Conservation (phyloP, 495 filamentous ascomycete genomes). For the Copromyces sp. region DNA sequence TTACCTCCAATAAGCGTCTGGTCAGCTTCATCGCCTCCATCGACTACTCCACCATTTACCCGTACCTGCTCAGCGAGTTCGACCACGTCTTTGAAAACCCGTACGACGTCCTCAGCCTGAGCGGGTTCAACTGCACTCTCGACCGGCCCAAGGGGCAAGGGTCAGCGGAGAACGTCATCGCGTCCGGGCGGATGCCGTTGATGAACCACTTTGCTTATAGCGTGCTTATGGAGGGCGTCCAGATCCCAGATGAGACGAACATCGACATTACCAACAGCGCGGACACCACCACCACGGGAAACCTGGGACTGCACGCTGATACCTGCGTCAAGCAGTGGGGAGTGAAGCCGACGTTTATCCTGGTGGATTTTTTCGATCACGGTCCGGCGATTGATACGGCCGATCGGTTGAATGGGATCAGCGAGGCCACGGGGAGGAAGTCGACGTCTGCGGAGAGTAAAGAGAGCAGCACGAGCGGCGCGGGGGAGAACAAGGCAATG, state of each 20-base stretch:
- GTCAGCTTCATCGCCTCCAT: constrained; percentile 54
- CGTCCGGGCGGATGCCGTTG: constrained; percentile 40
- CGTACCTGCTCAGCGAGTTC: constrained; percentile 64
- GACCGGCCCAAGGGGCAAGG: constrained; percentile 44
- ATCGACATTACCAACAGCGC: constrained; percentile 47
- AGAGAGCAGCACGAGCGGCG: neutral
- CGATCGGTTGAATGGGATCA: constrained; percentile 48
- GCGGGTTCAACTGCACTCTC: constrained; percentile 48
- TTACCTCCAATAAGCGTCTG: constrained; percentile 47
- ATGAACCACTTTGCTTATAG: constrained; percentile 68
- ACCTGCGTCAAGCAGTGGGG: constrained; percentile 44
- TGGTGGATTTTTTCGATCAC: constrained; percentile 59
- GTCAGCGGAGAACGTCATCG: constrained; percentile 36
- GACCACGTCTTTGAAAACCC: constrained; percentile 62
- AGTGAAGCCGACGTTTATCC: constrained; percentile 45
- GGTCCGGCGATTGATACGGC: constrained; percentile 50
- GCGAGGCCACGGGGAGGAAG: constrained; percentile 7
- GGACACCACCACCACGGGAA: constrained; percentile 34
- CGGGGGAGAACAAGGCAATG: constrained; percentile 1
- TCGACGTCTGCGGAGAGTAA: neutral
- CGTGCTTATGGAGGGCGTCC: constrained; percentile 43
- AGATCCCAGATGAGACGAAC: constrained; percentile 44
- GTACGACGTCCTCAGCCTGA: constrained; percentile 46
- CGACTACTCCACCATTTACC: constrained; percentile 33
- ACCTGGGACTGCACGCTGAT: constrained; percentile 47